Evolutionary conservation across 805 yeast species (phyloP), one percentile per base, ranked within the genome.

Genomic region (Yamadazyma sp.): DNA sequence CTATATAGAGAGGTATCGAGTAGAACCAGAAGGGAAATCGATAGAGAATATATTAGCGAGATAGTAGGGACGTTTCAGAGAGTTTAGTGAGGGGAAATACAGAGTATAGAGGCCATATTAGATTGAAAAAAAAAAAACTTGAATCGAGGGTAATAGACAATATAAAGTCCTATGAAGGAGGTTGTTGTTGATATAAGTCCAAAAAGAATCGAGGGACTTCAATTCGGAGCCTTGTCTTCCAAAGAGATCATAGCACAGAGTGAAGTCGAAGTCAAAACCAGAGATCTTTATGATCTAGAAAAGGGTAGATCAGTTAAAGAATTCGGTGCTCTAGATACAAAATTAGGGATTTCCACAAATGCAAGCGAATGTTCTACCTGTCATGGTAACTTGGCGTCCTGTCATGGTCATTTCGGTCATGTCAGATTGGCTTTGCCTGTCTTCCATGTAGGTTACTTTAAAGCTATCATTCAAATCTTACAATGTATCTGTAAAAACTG

Each of bases 401-500:
- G 99, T 59, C 97, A 91, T 63, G 99, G 99, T 39, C 99, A 93
- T 65, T 93, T 93, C 58, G 99, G 99, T 27, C 96, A 94, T 53
- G 77, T 93, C 44, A 78, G 86, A 51, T 72, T 93, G 34, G 96
- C 98, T 0, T 68, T 93, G 29, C 99, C 99, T 1, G 98, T 89
- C 10, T 93, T 91, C 65, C 98, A 93, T 55, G 93, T 93, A 30
- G 99, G 99, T 13, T 93, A 89, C 59, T 93, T 93, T 73, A 91
- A 91, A 58, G 81, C 89, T 27, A 84, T 87, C 15, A 84, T 93
- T 45, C 83, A 80, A 53, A 88, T 93, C 26, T 63, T 93, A 36
- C 98, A 93, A 59, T 78, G 86, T 35, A 80, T 93, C 42, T 93
- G 99, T 69, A 93, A 93, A 57, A 77, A 74, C 44, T 93, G 99